These are phyloP conservation scores for Luffa aegyptiaca DNA, from an alignment of 306 rosid species.

Conservation along the genomic window DNA sequence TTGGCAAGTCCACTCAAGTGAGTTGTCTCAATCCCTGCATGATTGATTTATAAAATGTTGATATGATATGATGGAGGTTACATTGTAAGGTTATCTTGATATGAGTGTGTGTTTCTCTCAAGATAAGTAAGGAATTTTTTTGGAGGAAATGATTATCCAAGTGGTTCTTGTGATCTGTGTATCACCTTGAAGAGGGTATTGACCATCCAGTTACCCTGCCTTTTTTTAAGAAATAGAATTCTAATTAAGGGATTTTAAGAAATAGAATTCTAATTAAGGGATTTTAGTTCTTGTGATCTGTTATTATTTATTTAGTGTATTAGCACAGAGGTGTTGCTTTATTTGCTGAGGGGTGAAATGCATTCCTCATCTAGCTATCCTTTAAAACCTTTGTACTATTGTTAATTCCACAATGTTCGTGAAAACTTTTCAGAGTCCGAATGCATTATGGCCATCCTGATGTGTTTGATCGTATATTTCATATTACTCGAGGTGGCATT, in stretches of 20 bases:
- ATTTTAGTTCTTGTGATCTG: not conserved
- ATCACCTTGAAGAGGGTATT: not conserved
- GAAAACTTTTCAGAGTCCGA: constrained; percentile 62
- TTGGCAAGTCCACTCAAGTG: constrained; percentile 89
- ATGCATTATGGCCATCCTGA: constrained; percentile 99
- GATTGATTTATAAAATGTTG: not conserved
- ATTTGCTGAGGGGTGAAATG: not conserved
- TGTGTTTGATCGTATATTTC: constrained; percentile 91
- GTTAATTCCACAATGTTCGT: not conserved
- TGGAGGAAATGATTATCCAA: not conserved
- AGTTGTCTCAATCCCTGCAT: constrained; percentile 20
- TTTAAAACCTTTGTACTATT: not conserved
- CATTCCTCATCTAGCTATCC: not conserved
- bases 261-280: not conserved
- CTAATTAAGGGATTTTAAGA: not conserved
- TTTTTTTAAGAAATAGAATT: not conserved
- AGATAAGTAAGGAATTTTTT: not conserved
- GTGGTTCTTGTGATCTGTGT: not conserved
- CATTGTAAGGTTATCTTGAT: not conserved
- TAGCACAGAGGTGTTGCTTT: not conserved
- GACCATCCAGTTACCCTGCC: not conserved
- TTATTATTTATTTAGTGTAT: not conserved
- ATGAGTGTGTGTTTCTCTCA: not conserved
- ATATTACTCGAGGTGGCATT: constrained; percentile 92
- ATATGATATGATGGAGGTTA: not conserved